phyloP scores from a whole-genome alignment of 495 filamentous ascomycete genomes.

The Copromyces sp. region DNA sequence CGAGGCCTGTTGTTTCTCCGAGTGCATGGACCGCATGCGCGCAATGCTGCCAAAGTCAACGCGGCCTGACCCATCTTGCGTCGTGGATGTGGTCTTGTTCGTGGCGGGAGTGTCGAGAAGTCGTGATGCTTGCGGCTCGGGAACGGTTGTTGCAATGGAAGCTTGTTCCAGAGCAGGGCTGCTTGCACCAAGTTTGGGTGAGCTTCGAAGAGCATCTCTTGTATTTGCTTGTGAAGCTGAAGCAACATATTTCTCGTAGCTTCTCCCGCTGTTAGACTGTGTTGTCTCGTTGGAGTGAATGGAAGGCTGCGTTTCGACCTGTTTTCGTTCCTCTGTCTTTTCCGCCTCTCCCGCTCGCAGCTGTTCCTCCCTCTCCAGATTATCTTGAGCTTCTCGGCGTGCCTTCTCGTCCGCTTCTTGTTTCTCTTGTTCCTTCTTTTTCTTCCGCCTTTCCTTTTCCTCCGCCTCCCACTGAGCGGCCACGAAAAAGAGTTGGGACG shows the following conservation, averaged over 20 bases:
- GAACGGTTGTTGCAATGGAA: slow-evolving; percentile 7
- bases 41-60: slow-evolving; percentile 13
- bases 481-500: background rate
- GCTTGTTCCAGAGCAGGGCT: background rate
- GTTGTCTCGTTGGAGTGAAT: slow-evolving; percentile 28
- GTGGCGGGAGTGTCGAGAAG: slow-evolving; percentile 1
- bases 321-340: background rate
- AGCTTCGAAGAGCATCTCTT: background rate
- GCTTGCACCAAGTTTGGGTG: background rate
- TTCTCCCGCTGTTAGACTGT: slow-evolving; percentile 34
- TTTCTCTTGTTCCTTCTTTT: background rate
- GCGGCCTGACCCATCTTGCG: slow-evolving; percentile 15
- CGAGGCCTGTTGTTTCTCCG: slow-evolving; percentile 6
- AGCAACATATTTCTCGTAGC: slow-evolving; percentile 29
- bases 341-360: background rate
- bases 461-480: background rate
- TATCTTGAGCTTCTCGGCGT: background rate
- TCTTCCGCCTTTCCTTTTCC: background rate
- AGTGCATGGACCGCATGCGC: slow-evolving; percentile 1
- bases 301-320: background rate
- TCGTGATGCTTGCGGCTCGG: slow-evolving; percentile 24
- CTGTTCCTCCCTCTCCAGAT: slow-evolving; percentile 13
- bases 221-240: slow-evolving; percentile 3
- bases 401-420: slow-evolving; percentile 4
- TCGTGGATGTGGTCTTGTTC: slow-evolving; percentile 5